phyloP scores from a whole-genome alignment of 202 grass and related monocot species.

The Zizania palustris region DNA sequence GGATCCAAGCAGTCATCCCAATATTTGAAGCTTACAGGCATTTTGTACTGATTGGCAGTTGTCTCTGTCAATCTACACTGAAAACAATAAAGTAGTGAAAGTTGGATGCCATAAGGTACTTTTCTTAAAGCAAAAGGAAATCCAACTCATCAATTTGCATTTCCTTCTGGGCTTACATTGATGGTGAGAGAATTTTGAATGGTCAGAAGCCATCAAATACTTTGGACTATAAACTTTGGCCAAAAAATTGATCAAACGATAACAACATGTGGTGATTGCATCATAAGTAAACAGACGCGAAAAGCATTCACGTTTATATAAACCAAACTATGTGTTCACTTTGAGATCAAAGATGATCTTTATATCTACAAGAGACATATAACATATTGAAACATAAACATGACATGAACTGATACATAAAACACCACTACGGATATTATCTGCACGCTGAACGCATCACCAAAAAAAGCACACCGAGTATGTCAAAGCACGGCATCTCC shows the following conservation, averaged over 20 bases:
- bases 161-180: not conserved
- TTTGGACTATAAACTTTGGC: not conserved
- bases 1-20: conserved; percentile 92
- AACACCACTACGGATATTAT: not conserved
- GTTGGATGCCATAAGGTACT: not conserved
- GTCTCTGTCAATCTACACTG: conserved; percentile 15
- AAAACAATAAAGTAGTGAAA: not conserved
- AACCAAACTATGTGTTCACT: conserved; percentile 27
- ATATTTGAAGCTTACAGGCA: conserved; percentile 88
- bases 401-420: not conserved
- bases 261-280: not conserved
- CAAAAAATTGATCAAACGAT: not conserved
- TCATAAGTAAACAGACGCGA: not conserved
- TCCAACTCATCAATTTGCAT: not conserved
- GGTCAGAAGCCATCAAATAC: not conserved
- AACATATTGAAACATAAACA: conserved; percentile 5
- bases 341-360: not conserved
- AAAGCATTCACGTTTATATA: not conserved
- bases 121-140: conserved; percentile 19
- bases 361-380: not conserved
- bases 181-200: not conserved
- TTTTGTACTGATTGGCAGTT: conserved; percentile 44
- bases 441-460: not conserved
- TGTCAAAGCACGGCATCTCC: not conserved
- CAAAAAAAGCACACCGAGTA: conserved; percentile 5